Conservation (phyloP, 2,329 filamentous ascomycete genomes). For the Calonectria pauciramosa region DNA sequence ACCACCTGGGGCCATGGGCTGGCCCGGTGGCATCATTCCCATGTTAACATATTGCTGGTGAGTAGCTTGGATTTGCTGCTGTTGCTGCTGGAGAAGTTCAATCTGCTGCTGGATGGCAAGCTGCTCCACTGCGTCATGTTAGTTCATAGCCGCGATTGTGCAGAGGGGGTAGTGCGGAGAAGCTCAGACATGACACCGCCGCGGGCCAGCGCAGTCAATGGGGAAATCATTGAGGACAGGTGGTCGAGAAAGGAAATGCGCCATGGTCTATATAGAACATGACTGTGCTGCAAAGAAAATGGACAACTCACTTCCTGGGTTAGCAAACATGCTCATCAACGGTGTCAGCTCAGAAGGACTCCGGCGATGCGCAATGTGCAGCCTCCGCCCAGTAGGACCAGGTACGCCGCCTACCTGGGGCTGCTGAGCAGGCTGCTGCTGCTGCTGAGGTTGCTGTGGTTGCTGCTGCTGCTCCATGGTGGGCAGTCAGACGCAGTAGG, state of each 20-base stretch:
- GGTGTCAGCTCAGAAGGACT: slow-evolving; percentile 98
- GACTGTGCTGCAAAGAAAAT: slow-evolving; percentile 19
- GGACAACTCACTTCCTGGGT: slow-evolving; percentile 71
- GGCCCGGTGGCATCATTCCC: slow-evolving; percentile 91
- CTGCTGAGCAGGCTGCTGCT: slow-evolving; percentile 61
- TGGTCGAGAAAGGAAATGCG: neutral
- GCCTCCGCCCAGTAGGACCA: slow-evolving; percentile 86
- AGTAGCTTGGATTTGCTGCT: slow-evolving; percentile 96
- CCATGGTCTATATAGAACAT: neutral
- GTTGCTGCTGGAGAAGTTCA: slow-evolving; percentile 95
- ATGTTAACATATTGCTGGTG: slow-evolving; percentile 98
- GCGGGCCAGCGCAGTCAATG: neutral
- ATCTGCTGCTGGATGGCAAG: slow-evolving; percentile 98
- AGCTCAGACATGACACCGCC: neutral
- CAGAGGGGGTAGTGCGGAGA: neutral
- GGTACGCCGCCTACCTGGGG: slow-evolving; percentile 69
- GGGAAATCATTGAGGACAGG: neutral
- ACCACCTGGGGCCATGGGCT: slow-evolving; percentile 77
- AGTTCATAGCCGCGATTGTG: slow-evolving; percentile 29
- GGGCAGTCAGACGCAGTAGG: slow-evolving; percentile 56
- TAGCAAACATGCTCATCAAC: slow-evolving; percentile 91
- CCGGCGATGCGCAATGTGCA: slow-evolving; percentile 97
- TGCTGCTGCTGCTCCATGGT: slow-evolving; percentile 75
- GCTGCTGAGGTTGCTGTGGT: slow-evolving; percentile 65
- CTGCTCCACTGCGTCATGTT: slow-evolving; percentile 83